phyloP scores from a whole-genome alignment of 2,329 filamentous ascomycete genomes.

The Cercospora berteroae region DNA sequence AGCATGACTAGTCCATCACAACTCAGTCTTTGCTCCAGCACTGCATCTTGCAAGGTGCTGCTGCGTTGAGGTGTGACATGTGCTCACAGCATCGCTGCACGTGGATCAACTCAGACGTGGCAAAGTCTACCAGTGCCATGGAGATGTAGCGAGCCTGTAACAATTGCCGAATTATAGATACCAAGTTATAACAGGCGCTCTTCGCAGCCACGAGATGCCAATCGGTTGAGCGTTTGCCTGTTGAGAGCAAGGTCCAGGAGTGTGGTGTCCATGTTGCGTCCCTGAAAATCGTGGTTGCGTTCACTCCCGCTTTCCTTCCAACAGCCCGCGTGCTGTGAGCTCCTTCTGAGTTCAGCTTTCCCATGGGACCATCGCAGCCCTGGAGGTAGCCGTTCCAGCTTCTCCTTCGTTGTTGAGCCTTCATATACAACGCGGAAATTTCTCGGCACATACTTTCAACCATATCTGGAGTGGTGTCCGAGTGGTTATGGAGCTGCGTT shows the following conservation, averaged over 20 bases:
- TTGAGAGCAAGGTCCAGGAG: not conserved
- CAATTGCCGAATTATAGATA: not conserved
- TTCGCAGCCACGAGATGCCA: not conserved
- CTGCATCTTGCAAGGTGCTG: not conserved
- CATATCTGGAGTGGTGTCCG: constrained; percentile 20
- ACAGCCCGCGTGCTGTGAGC: not conserved
- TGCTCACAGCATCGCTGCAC: not conserved
- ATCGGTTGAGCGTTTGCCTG: not conserved
- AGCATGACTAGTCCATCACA: not conserved
- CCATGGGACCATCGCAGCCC: not conserved
- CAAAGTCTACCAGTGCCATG: not conserved
- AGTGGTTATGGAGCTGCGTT: constrained; percentile 35
- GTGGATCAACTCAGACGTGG: not conserved
- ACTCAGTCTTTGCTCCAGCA: not conserved
- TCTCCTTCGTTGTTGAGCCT: not conserved
- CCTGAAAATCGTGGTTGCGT: not conserved
- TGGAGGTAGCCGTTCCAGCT: not conserved
- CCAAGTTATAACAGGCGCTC: not conserved
- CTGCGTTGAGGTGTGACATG: not conserved
- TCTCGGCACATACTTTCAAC: constrained; percentile 3
- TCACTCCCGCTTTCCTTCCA: not conserved
- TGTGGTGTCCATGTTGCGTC: not conserved
- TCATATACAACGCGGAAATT: not conserved
- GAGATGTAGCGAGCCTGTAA: not conserved
- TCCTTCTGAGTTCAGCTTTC: not conserved